phyloP scores from a whole-genome alignment of 805 yeast species.

The Teunomyces aglyptinius region DNA sequence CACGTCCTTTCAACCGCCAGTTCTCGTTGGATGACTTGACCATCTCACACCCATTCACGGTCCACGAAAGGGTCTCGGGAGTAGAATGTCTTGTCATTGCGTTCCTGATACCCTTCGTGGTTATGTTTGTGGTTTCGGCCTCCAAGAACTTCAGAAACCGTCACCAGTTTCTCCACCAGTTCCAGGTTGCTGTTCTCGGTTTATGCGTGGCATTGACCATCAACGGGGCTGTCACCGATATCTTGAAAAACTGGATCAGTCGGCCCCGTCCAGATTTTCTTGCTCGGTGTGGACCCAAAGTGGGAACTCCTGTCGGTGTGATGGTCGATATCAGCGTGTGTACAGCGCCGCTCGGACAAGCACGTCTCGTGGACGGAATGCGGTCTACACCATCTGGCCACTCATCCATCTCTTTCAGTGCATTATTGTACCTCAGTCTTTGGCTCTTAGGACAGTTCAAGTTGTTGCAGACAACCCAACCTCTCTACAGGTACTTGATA shows the following conservation, averaged over 20 bases:
- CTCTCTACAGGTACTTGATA: constrained; percentile 18
- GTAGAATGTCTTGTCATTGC: constrained; percentile 27
- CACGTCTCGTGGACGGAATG: constrained; percentile 33
- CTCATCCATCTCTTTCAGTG: constrained; percentile 35
- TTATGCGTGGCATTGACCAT: constrained; percentile 25
- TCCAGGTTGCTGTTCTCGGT: constrained; percentile 32
- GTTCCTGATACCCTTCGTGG: constrained; percentile 24
- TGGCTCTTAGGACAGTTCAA: constrained; percentile 33
- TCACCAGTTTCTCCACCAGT: constrained; percentile 17
- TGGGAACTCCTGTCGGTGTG: constrained; percentile 17
- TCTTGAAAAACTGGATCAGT: constrained; percentile 33
- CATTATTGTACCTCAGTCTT: constrained; percentile 29
- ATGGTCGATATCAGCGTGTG: constrained; percentile 33
- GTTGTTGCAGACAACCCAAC: constrained; percentile 12
- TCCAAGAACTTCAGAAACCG: constrained; percentile 2
- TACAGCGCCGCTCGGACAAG: constrained; percentile 29
- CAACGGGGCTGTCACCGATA: constrained; percentile 35
- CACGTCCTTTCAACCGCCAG: constrained; percentile 36
- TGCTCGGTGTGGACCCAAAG: constrained; percentile 30
- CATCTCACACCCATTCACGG: constrained; percentile 37
- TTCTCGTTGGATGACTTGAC: constrained; percentile 31
- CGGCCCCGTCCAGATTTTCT: constrained; percentile 37
- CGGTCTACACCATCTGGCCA: constrained; percentile 44
- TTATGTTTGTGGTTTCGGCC: constrained; percentile 12
- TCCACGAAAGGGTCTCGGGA: constrained; percentile 32